Percentiles rank a stretch among this genome's conserved stretches.
phyloP scores from a whole-genome alignment of 2,329 filamentous ascomycete genomes.

The Penicillium brevicompactum region DNA sequence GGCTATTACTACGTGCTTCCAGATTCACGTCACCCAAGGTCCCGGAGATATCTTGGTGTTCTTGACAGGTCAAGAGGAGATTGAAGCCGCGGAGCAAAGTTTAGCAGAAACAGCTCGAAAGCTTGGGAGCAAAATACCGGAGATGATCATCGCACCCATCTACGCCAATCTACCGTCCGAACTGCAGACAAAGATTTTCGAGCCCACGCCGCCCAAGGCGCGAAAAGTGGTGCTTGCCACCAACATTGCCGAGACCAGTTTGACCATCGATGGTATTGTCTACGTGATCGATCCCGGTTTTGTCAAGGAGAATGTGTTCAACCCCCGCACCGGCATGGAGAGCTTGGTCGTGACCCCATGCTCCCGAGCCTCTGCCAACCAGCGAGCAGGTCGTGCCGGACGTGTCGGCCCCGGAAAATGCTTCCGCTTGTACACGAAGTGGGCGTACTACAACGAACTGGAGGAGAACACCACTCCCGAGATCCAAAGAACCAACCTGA shows the following conservation, averaged over 20 bases:
- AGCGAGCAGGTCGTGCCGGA: conserved; percentile 88
- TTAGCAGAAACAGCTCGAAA: conserved; percentile 85
- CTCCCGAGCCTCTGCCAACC: conserved; percentile 88
- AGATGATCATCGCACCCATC: conserved; percentile 88
- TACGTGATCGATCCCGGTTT: conserved; percentile 96
- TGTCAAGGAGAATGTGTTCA: conserved; percentile 93
- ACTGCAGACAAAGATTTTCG: conserved; percentile 89
- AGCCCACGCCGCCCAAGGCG: conserved; percentile 80
- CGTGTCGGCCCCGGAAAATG: conserved; percentile 91
- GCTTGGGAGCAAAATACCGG: conserved; percentile 78
- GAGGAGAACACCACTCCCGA: conserved; percentile 90
- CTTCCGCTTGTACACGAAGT: conserved; percentile 91
- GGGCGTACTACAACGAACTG: conserved; percentile 91
- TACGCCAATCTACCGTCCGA: conserved; percentile 93
- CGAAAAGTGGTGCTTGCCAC: conserved; percentile 93
- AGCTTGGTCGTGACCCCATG: conserved; percentile 88
- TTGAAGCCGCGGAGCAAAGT: conserved; percentile 82
- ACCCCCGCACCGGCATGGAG: conserved; percentile 88
- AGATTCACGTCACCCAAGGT: conserved; percentile 86
- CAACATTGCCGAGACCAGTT: conserved; percentile 93
- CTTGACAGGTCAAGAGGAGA: conserved; percentile 93
- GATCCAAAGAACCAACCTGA: conserved; percentile 88
- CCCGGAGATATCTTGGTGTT: conserved; percentile 92
- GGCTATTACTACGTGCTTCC: conserved; percentile 89
- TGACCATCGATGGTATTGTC: conserved; percentile 94